Evolutionary conservation across 73 alveolate genomes (phyloP).

Genomic region (Paramecium tetraurelia): DNA sequence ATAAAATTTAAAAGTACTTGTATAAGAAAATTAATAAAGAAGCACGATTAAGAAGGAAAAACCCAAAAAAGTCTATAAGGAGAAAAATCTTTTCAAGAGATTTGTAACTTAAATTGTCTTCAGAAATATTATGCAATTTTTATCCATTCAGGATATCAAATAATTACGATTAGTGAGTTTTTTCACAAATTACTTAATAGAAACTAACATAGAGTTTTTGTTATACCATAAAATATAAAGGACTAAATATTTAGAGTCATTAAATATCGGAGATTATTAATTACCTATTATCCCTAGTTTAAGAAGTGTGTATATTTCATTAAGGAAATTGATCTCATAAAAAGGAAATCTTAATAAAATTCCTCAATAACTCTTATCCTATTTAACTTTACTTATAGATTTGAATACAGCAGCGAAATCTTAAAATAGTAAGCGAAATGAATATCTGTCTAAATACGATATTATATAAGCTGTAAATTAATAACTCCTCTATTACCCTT

Average conservation of each 20-base stretch:
- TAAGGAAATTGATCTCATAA: background rate
- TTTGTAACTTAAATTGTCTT: background rate
- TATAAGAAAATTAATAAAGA: background rate
- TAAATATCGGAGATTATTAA: background rate
- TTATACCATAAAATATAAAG: background rate
- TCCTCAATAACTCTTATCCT: background rate
- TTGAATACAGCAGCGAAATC: background rate
- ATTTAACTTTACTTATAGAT: background rate
- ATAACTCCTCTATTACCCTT: background rate
- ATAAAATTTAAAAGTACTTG: background rate
- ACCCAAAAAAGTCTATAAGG: background rate
- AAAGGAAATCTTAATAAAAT: background rate
- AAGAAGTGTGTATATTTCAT: background rate
- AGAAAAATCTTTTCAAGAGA: background rate
- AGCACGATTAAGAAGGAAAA: background rate
- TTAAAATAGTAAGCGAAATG: background rate
- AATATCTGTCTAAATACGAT: background rate
- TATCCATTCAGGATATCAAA: background rate
- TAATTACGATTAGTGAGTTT: background rate
- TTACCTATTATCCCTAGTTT: background rate
- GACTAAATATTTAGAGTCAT: background rate
- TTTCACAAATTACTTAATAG: background rate
- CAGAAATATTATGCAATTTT: background rate
- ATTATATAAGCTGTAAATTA: background rate
- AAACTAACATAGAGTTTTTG: background rate